Percentiles rank a stretch among this genome's conserved stretches.
These are phyloP conservation scores for Fusarium continuum DNA, from an alignment of 2,329 filamentous ascomycete genomes.

Conservation along the genomic window DNA sequence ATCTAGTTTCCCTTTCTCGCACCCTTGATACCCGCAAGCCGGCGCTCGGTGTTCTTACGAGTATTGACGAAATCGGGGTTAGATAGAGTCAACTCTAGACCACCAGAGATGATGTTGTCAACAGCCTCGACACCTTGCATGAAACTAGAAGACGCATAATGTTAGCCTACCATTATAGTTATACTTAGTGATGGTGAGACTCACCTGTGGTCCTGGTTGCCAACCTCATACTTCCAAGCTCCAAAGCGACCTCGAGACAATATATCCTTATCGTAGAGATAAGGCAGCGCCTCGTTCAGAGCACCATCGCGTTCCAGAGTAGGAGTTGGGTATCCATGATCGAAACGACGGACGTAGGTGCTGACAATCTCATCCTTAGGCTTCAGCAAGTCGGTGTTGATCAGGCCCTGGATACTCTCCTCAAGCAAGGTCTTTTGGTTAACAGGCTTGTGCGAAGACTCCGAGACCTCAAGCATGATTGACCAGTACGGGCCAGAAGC, in stretches of 20 bases:
- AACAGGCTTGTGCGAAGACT: constrained; percentile 95
- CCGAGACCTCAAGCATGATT: constrained; percentile 98
- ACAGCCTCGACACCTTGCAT: constrained; percentile 96
- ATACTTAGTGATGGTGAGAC: too few relatives aligned
- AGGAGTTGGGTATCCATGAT: constrained; percentile 98
- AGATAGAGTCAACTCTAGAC: constrained; percentile 91
- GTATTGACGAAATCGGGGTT: constrained; percentile 95
- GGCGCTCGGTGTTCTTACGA: constrained; percentile 66
- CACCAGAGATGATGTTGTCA: constrained; percentile 88
- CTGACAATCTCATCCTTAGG: constrained; percentile 94
- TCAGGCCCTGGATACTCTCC: constrained; percentile 93
- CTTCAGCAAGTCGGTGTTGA: constrained; percentile 98
- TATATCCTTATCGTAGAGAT: constrained; percentile 90
- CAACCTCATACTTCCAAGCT: constrained; percentile 96
- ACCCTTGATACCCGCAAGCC: too few relatives aligned
- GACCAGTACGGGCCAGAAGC: constrained; percentile 98
- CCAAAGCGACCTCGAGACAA: constrained; percentile 96
- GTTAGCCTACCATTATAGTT: too few relatives aligned
- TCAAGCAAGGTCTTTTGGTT: constrained; percentile 83
- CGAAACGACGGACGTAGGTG: constrained; percentile 97
- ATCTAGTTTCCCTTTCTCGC: too few relatives aligned
- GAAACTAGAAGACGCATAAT: too few relatives aligned
- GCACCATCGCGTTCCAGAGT: constrained; percentile 94
- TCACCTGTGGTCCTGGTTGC: constrained; percentile 98
- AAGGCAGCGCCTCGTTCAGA: constrained; percentile 90